These are phyloP conservation scores for Malus fusca DNA, from an alignment of 306 rosid species.

Conservation along the genomic window DNA sequence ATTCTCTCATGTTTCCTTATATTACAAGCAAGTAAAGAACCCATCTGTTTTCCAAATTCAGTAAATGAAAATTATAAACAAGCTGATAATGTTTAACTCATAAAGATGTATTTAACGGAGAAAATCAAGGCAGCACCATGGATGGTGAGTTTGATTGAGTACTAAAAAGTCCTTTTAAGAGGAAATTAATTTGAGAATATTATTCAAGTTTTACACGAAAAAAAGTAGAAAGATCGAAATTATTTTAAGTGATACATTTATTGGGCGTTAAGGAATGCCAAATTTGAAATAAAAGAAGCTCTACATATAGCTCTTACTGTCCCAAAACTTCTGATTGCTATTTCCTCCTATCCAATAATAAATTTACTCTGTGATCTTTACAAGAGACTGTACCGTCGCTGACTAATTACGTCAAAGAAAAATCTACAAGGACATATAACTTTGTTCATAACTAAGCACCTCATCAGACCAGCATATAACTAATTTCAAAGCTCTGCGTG, in stretches of 20 bases:
- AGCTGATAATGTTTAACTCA: neutral
- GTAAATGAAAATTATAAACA: neutral
- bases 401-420: slow-evolving; percentile 10
- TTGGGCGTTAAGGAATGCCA: neutral
- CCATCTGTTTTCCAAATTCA: neutral
- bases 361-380: slow-evolving; percentile 34
- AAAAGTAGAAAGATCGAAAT: neutral
- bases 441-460: slow-evolving; percentile 9
- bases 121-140: neutral
- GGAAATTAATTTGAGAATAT: neutral
- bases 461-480: slow-evolving; percentile 8
- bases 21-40: neutral
- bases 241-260: neutral
- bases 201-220: neutral
- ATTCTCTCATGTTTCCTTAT: neutral
- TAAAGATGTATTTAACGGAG: neutral
- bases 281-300: neutral
- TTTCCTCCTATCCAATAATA: slow-evolving; percentile 12
- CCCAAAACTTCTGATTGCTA: slow-evolving; percentile 12
- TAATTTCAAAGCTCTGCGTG: slow-evolving; percentile 10
- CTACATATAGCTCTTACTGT: neutral
- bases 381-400: slow-evolving; percentile 19
- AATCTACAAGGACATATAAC: slow-evolving; percentile 26
- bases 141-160: neutral
- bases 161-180: neutral